phyloP scores from a whole-genome alignment of 495 filamentous ascomycete species.

The Neurospora discreta region DNA sequence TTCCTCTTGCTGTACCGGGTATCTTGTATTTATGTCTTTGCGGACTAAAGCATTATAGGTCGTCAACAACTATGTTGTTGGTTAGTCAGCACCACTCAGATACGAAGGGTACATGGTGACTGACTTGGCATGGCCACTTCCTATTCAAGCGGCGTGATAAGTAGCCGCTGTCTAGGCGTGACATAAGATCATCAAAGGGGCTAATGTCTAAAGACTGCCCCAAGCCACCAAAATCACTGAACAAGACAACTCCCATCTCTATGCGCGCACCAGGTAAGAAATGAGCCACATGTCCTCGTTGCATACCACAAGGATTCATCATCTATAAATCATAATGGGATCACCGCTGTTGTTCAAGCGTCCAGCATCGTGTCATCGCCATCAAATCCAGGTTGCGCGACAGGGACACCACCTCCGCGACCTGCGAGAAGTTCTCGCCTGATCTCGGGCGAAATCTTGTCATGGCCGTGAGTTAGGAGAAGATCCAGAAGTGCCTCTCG shows the following conservation, averaged over 20 bases:
- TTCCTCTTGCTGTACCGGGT: not conserved
- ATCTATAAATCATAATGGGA: not conserved
- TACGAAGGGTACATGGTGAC: not conserved
- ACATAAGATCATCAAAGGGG: not conserved
- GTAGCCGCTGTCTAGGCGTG: not conserved
- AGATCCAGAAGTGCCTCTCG: conserved; percentile 85
- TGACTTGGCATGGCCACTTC: not conserved
- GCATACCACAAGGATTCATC: not conserved
- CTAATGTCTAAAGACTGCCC: not conserved
- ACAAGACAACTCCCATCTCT: not conserved
- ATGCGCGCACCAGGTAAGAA: not conserved
- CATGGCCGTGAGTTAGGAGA: conserved; percentile 76
- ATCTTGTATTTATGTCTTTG: not conserved
- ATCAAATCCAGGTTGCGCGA: conserved; percentile 45
- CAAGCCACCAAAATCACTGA: not conserved
- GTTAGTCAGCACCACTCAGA: not conserved
- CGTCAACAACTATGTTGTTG: not conserved
- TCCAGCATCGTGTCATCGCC: conserved; percentile 87
- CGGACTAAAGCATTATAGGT: not conserved
- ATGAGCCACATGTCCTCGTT: not conserved
- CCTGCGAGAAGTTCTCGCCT: conserved; percentile 83
- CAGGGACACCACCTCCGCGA: conserved; percentile 66
- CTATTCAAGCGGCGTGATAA: not conserved
- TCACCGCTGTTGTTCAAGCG: conserved; percentile 12
- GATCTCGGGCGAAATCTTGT: conserved; percentile 81